Evolutionary conservation across 306 rosid genomes (phyloP).

Genomic region (Vigna mungo): DNA sequence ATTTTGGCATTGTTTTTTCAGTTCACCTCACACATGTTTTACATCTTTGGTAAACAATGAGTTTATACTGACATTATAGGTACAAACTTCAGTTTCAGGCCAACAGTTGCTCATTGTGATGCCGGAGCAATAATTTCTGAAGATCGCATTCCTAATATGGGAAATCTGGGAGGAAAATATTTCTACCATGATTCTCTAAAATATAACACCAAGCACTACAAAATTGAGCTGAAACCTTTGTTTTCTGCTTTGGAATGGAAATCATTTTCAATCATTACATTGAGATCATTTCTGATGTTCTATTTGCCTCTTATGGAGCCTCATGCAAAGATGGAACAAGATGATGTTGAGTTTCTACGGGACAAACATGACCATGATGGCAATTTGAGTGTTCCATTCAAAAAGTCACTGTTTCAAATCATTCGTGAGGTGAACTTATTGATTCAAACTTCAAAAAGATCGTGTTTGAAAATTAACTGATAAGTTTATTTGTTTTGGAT

Average conservation of each 20-base stretch:
- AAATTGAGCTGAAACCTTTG: constrained; percentile 70
- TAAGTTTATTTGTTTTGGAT: constrained; percentile 36
- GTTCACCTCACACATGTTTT: not conserved
- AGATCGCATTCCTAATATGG: constrained; percentile 53
- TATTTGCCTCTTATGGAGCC: constrained; percentile 90
- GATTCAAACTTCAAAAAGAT: not conserved
- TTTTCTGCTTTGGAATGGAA: constrained; percentile 75
- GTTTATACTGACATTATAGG: constrained; percentile 39
- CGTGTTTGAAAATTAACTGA: not conserved
- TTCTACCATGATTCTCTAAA: constrained; percentile 60
- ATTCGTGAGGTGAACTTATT: constrained; percentile 38
- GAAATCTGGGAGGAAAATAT: constrained; percentile 55
- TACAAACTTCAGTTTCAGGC: constrained; percentile 62
- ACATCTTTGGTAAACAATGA: constrained; percentile 32
- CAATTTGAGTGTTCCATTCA: constrained; percentile 26
- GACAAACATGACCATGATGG: constrained; percentile 37
- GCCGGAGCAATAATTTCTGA: constrained; percentile 66
- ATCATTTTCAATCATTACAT: constrained; percentile 59
- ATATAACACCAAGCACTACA: constrained; percentile 66
- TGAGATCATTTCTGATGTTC: constrained; percentile 75
- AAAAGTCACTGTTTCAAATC: constrained; percentile 43
- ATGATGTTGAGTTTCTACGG: constrained; percentile 65
- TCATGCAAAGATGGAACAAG: constrained; percentile 69
- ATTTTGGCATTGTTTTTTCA: too few species aligned
- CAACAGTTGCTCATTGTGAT: constrained; percentile 72